A percentile compares a stretch with the other conserved stretches of the same genome.
These are phyloP conservation scores for Helicocarpus griseus DNA, from an alignment of 2,329 filamentous ascomycete species.

Conservation along the genomic window DNA sequence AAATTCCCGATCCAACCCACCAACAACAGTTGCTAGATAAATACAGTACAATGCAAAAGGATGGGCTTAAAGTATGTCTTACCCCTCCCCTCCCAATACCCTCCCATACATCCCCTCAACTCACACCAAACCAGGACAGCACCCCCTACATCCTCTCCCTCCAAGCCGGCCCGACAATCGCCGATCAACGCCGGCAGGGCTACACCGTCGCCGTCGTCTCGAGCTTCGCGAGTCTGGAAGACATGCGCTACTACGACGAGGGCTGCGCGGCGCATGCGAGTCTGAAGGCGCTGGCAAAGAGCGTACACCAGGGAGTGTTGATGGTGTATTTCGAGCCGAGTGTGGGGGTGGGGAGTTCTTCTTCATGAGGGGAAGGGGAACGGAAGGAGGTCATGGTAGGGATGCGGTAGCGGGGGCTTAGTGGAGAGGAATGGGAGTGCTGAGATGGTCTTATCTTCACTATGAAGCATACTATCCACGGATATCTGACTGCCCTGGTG, in stretches of 20 bases:
- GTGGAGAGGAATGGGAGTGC: neutral
- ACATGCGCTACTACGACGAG: slow-evolving; percentile 57
- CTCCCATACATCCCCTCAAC: neutral
- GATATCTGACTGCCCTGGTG: no score
- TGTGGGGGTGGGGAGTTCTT: neutral
- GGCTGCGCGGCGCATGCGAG: slow-evolving; percentile 41
- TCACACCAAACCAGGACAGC: slow-evolving; percentile 43
- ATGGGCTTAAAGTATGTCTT: slow-evolving; percentile 26
- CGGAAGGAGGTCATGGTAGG: no score
- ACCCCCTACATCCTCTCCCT: slow-evolving; percentile 55
- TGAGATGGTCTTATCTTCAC: neutral
- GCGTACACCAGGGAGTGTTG: slow-evolving; percentile 16
- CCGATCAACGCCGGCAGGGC: slow-evolving; percentile 49
- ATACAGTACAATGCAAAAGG: slow-evolving; percentile 24
- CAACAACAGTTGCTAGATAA: slow-evolving; percentile 27
- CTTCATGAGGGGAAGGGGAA: neutral
- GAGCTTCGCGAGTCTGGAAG: slow-evolving; percentile 50
- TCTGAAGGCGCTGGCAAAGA: slow-evolving; percentile 21
- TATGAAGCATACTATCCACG: no score
- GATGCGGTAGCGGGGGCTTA: no score
- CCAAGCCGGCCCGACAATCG: slow-evolving; percentile 35
- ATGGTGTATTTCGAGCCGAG: slow-evolving; percentile 16
- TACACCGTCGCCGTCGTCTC: slow-evolving; percentile 52
- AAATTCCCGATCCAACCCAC: slow-evolving; percentile 32
- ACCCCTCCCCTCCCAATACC: neutral